Conservation (phyloP, 2,329 filamentous ascomycete genomes). For the Simplicillium sp. region DNA sequence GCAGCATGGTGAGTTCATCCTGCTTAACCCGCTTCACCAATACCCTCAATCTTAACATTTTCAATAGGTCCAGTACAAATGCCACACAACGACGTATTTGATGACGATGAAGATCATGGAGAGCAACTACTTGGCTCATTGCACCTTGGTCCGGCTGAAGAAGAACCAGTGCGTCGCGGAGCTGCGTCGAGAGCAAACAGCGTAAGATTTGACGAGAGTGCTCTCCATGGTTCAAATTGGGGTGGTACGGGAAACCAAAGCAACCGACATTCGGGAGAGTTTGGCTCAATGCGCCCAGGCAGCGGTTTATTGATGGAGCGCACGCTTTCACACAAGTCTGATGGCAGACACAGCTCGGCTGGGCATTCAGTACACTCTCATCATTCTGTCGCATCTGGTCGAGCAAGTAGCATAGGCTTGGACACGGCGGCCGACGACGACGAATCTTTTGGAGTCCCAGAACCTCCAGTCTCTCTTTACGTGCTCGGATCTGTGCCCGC, state of each 20-base stretch:
- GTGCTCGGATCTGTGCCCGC: conserved; percentile 83
- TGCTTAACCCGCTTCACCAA: conserved; percentile 3
- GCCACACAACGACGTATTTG: conserved; percentile 75
- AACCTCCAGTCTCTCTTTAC: conserved; percentile 74
- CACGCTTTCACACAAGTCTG: conserved; percentile 87
- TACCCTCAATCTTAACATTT: too few relatives aligned
- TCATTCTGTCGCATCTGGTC: conserved; percentile 64
- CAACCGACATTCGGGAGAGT: conserved; percentile 74
- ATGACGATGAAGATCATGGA: conserved; percentile 80
- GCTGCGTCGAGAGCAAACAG: conserved; percentile 91
- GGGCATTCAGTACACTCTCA: conserved; percentile 65
- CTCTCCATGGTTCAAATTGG: conserved; percentile 80
- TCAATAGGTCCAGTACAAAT: conserved; percentile 65
- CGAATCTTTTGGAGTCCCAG: conserved; percentile 60
- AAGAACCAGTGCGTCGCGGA: conserved; percentile 75
- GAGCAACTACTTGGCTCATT: conserved; percentile 72
- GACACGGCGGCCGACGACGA: conserved; percentile 60
- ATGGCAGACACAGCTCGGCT: conserved; percentile 89
- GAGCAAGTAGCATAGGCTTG: conserved; percentile 80
- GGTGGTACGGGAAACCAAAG: conserved; percentile 47
- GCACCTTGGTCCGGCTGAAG: conserved; percentile 71
- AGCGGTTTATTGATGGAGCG: conserved; percentile 88
- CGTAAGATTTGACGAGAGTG: conserved; percentile 94
- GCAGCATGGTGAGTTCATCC: conserved; percentile 63
- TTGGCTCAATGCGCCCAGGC: conserved; percentile 65